These are phyloP conservation scores for Chloranthus sessilifolius DNA, from an alignment of 164 flowering plant species.

Conservation along the genomic window DNA sequence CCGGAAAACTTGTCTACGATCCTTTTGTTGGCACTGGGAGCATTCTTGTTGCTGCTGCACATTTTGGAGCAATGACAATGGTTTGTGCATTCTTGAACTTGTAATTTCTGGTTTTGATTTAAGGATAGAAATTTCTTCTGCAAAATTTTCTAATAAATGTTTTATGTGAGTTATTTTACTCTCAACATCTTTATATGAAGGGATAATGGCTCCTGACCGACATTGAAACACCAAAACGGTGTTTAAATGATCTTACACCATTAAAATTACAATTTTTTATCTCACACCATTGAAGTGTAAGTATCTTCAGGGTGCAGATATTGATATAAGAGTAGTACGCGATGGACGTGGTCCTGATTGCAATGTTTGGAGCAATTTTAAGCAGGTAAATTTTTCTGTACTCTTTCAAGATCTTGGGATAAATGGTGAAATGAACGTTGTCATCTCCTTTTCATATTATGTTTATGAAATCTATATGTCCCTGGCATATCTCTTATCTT, in stretches of 20 bases:
- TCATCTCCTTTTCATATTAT: too few species aligned
- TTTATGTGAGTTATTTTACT: background rate
- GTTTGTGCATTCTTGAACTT: conserved; percentile 41
- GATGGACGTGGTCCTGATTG: conserved; percentile 98
- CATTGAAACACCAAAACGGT: too few species aligned
- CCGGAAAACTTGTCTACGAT: conserved; percentile 86
- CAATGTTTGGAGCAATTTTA: conserved; percentile 98
- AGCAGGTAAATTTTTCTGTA: conserved; percentile 67
- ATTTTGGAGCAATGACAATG: conserved; percentile 98
- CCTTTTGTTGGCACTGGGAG: conserved; percentile 99
- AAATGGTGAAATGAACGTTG: background rate
- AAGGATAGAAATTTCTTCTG: too few species aligned
- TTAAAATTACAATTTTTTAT: too few species aligned
- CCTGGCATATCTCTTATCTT: too few species aligned
- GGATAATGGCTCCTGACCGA: too few species aligned
- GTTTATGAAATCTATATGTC: too few species aligned
- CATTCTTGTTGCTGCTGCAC: conserved; percentile 92
- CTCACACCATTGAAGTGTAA: too few species aligned
- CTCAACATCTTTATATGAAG: too few species aligned
- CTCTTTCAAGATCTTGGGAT: background rate
- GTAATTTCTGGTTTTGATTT: conserved; percentile 1
- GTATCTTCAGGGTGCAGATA: conserved; percentile 94
- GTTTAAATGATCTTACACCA: too few species aligned
- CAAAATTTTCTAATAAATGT: background rate
- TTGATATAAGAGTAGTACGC: conserved; percentile 95